Percentiles rank a stretch among this genome's conserved stretches.
Conservation (phyloP, 805 yeast genomes). For the Zygosaccharomyces lentus region DNA sequence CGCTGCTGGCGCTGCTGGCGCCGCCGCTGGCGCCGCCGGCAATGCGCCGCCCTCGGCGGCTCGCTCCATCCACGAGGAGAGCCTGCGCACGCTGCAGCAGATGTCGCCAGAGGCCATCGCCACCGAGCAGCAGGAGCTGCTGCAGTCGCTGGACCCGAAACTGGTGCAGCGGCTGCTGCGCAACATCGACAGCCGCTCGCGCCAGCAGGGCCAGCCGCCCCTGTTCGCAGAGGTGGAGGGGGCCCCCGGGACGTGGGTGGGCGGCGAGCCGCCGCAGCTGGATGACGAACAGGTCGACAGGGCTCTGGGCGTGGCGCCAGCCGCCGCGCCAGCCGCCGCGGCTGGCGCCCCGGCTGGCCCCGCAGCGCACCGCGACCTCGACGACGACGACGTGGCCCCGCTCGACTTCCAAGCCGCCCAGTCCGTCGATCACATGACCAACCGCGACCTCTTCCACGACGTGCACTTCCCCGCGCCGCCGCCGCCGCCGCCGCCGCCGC, state of each 20-base stretch:
- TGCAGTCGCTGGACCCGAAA: slow-evolving; percentile 65
- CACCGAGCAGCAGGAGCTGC: slow-evolving; percentile 60
- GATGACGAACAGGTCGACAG: slow-evolving; percentile 29
- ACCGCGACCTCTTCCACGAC: slow-evolving; percentile 39
- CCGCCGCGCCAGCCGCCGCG: background rate
- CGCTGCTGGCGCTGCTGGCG: background rate
- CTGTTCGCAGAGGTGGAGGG: slow-evolving; percentile 36
- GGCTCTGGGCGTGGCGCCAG: slow-evolving; percentile 24
- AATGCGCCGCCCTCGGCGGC: slow-evolving; percentile 51
- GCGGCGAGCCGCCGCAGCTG: slow-evolving; percentile 29
- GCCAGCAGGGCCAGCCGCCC: slow-evolving; percentile 41
- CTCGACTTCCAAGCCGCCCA: slow-evolving; percentile 44
- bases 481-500: background rate
- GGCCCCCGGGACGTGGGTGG: slow-evolving; percentile 37
- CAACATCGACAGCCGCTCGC: slow-evolving; percentile 49
- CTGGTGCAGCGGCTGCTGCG: slow-evolving; percentile 39
- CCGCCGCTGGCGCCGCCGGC: background rate
- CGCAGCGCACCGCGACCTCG: slow-evolving; percentile 33
- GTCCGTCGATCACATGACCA: slow-evolving; percentile 42
- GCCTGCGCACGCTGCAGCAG: slow-evolving; percentile 51
- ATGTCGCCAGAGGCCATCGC: slow-evolving; percentile 66
- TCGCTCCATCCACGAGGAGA: slow-evolving; percentile 73
- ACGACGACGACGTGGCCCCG: slow-evolving; percentile 52
- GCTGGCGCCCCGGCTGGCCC: background rate
- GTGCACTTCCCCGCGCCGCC: slow-evolving; percentile 58